A percentile compares a stretch with the other conserved stretches of the same genome.
Evolutionary conservation across 2,329 filamentous ascomycete genomes (phyloP).

Genomic region (Cladosporium sp.): DNA sequence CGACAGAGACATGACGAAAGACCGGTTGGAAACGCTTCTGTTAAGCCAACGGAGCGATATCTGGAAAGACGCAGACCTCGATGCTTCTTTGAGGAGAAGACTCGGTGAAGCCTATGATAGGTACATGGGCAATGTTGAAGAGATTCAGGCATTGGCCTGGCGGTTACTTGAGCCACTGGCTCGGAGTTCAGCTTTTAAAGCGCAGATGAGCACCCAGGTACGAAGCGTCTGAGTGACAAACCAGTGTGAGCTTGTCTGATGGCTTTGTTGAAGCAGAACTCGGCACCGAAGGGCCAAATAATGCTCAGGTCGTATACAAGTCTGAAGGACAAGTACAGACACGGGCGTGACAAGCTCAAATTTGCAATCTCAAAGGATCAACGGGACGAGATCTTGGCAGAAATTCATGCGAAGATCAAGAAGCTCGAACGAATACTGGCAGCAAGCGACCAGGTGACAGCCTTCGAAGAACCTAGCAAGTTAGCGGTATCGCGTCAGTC

Average conservation of each 20-base stretch:
- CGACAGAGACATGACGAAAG: not conserved
- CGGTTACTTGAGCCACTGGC: slow-evolving; percentile 11
- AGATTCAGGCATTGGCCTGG: slow-evolving; percentile 8
- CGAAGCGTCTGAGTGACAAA: not conserved
- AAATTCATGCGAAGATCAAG: not conserved
- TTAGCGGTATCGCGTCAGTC: not conserved
- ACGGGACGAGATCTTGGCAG: not conserved
- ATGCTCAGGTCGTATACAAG: not conserved
- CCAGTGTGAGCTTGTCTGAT: not conserved
- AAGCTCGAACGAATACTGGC: not conserved
- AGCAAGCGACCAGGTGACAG: not conserved
- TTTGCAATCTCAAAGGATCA: not conserved
- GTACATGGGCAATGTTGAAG: slow-evolving; percentile 15
- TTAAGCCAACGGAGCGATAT: not conserved
- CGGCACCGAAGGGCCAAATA: not conserved
- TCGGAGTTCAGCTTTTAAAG: slow-evolving; percentile 2
- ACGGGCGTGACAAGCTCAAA: not conserved
- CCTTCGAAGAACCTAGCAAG: not conserved
- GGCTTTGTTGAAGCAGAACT: not conserved
- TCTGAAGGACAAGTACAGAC: not conserved
- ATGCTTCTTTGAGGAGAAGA: not conserved
- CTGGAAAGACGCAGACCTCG: not conserved
- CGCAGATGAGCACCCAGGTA: not conserved
- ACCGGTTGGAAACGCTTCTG: not conserved
- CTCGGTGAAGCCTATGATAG: not conserved